Evolutionary conservation across 1,284 basidiomycete genomes (phyloP).

Genomic region (Phaffia rhodozyma): DNA sequence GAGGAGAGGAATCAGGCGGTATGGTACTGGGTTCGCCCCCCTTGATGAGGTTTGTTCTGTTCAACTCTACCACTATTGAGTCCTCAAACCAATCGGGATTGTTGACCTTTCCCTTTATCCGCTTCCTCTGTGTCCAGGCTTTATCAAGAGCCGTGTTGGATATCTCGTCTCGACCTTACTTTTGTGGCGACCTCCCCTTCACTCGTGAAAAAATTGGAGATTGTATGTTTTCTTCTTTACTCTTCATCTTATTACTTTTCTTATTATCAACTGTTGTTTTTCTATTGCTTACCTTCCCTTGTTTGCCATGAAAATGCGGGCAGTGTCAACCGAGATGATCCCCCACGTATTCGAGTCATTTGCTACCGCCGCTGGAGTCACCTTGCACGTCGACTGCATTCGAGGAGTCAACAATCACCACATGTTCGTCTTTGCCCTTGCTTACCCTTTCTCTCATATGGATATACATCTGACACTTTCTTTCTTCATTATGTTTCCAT

Average conservation of each 20-base stretch:
- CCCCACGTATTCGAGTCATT: slow-evolving; percentile 37
- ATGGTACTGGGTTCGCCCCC: slow-evolving; percentile 93
- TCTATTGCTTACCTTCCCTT: not conserved
- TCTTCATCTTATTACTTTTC: not conserved
- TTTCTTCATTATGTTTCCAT: not conserved
- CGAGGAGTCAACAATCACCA: slow-evolving; percentile 97
- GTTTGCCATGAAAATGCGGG: not conserved
- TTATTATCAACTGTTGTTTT: not conserved
- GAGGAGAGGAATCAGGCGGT: slow-evolving; percentile 85
- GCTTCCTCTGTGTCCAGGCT: slow-evolving; percentile 45
- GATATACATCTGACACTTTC: too few species aligned
- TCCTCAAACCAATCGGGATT: not conserved
- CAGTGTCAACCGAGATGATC: slow-evolving; percentile 89
- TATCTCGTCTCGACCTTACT: slow-evolving; percentile 93
- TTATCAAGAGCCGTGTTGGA: slow-evolving; percentile 92
- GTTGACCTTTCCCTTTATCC: not conserved
- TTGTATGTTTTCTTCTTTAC: slow-evolving; percentile 32
- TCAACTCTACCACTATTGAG: not conserved
- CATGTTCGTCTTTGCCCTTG: slow-evolving; percentile 47
- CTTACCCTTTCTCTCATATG: not conserved
- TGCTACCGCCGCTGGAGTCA: slow-evolving; percentile 35
- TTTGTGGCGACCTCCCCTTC: slow-evolving; percentile 77
- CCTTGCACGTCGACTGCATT: slow-evolving; percentile 74
- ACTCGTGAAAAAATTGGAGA: slow-evolving; percentile 96
- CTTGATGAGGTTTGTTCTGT: slow-evolving; percentile 68